Evolutionary conservation across 2,329 filamentous ascomycete species (phyloP).

Genomic region (Alternaria viburni): DNA sequence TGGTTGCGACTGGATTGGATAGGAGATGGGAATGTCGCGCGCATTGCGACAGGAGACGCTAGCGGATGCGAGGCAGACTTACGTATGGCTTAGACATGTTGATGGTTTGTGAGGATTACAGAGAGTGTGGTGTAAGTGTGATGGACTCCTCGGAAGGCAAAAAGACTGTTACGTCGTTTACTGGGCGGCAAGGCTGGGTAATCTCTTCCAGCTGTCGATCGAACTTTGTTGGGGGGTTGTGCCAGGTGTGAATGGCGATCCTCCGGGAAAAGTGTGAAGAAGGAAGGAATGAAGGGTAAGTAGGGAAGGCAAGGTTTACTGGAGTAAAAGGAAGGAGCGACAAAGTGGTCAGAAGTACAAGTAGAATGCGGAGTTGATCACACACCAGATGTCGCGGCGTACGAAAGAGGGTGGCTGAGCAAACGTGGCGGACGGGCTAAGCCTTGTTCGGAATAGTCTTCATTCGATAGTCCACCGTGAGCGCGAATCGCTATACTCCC

Average conservation of each 20-base stretch:
- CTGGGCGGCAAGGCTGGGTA: conserved; percentile 10
- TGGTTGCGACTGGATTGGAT: not conserved
- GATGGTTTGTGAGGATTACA: not conserved
- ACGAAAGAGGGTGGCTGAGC: conserved; percentile 17
- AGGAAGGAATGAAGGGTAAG: not conserved
- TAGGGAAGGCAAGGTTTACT: not conserved
- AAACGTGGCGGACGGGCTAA: conserved; percentile 8
- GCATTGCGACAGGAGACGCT: not conserved
- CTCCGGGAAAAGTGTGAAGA: not conserved
- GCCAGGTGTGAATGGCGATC: not conserved
- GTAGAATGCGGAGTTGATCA: conserved; percentile 9
- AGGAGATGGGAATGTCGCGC: not conserved
- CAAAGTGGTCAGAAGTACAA: not conserved
- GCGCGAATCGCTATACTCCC: not conserved
- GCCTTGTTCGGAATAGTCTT: not conserved
- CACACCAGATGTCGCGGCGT: conserved; percentile 15
- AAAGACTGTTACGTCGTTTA: not conserved
- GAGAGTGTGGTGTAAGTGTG: not conserved
- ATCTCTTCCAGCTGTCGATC: conserved; percentile 3
- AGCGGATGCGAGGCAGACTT: not conserved
- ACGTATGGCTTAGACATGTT: conserved; percentile 12
- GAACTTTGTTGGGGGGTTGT: not conserved
- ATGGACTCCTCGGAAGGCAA: not conserved
- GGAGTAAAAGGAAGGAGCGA: not conserved
- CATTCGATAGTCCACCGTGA: not conserved